Percentiles rank a stretch among this genome's conserved stretches.
Conservation (phyloP, 345 rosid genomes). For the Citrus inodora region DNA sequence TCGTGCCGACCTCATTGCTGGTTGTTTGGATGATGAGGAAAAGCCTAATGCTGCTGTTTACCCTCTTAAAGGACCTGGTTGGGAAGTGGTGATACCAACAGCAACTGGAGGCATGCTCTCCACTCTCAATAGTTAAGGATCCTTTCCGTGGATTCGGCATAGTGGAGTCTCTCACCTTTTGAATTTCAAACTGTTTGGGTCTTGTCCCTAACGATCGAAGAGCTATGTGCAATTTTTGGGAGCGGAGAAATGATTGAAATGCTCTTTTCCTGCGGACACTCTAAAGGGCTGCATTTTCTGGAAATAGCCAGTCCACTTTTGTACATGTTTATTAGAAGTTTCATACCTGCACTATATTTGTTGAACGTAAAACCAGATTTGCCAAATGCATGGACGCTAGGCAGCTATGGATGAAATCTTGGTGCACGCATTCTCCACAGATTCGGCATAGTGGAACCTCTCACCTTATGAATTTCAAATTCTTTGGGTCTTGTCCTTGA, state of each 20-base stretch:
- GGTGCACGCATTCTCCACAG: conserved; percentile 63
- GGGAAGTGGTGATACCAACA: conserved; percentile 90
- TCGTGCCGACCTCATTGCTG: conserved; percentile 62
- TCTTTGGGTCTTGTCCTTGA: background rate
- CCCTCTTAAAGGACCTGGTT: conserved; percentile 89
- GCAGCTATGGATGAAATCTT: too few species aligned
- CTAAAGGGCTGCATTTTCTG: background rate
- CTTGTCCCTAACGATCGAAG: too few species aligned
- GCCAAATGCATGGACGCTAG: background rate
- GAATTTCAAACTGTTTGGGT: background rate
- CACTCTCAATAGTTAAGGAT: conserved; percentile 56
- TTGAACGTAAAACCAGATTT: background rate
- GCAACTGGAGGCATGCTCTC: conserved; percentile 76
- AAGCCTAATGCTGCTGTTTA: conserved; percentile 16
- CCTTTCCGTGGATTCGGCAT: background rate
- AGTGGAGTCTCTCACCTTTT: background rate
- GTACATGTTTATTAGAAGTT: background rate
- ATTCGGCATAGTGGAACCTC: background rate
- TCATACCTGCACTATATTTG: background rate
- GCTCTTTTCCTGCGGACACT: background rate
- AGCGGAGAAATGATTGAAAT: background rate
- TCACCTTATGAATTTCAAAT: background rate
- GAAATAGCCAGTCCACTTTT: background rate
- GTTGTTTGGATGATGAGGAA: conserved; percentile 21
- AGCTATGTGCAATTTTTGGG: background rate